Evolutionary conservation across 805 yeast genomes (phyloP).

Genomic region (Naumovozyma dairenensis): DNA sequence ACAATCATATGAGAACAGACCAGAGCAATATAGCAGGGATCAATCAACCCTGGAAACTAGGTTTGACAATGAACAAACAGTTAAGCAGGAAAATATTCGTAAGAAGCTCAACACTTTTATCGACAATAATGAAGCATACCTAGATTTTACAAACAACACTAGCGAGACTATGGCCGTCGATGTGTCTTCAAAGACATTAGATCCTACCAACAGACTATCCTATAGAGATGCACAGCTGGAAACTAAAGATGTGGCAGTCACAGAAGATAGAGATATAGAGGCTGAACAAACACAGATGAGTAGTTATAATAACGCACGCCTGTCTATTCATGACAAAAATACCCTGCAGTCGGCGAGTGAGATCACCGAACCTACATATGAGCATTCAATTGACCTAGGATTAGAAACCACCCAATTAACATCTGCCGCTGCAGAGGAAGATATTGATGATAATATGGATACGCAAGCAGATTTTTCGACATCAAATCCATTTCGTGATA

Average conservation of each 20-base stretch:
- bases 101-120: slow-evolving; percentile 20
- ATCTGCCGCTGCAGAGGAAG: neutral
- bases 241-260: slow-evolving; percentile 8
- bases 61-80: too few relatives aligned
- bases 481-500: slow-evolving; percentile 21
- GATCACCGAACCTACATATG: neutral
- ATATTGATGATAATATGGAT: neutral
- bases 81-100: too few relatives aligned
- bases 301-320: slow-evolving; percentile 1
- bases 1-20: too few relatives aligned
- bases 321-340: neutral
- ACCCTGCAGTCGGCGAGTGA: neutral
- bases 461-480: slow-evolving; percentile 2
- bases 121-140: slow-evolving; percentile 21
- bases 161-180: slow-evolving; percentile 11
- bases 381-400: too few relatives aligned
- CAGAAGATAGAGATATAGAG: slow-evolving; percentile 15
- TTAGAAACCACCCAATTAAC: neutral
- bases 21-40: too few relatives aligned
- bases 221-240: slow-evolving; percentile 6
- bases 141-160: slow-evolving; percentile 19
- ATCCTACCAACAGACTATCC: slow-evolving; percentile 4
- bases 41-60: too few relatives aligned
- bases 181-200: slow-evolving; percentile 4
- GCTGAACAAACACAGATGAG: slow-evolving; percentile 5